A percentile compares a stretch with the other conserved stretches of the same genome.
Evolutionary conservation across 352 stramenopile genomes (phyloP).

Genomic region (Phytopythium chamaehyphon): DNA sequence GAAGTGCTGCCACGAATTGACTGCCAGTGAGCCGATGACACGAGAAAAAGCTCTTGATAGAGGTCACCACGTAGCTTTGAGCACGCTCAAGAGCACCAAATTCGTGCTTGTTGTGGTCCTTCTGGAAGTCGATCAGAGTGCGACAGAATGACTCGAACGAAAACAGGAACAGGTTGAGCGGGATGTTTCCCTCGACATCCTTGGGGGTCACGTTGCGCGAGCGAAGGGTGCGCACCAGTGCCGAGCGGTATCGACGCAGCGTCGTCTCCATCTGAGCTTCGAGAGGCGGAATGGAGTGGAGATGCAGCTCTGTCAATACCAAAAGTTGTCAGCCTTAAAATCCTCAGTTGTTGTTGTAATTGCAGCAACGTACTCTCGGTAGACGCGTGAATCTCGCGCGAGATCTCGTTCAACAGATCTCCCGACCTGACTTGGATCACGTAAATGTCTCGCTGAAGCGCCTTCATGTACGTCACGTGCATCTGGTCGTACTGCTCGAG

Average conservation of each 20-base stretch:
- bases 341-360: background rate
- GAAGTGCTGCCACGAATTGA: conserved; percentile 39
- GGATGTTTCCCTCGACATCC: conserved; percentile 78
- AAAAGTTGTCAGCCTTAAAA: background rate
- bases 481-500: conserved; percentile 72
- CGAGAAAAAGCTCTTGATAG: conserved; percentile 47
- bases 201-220: conserved; percentile 46
- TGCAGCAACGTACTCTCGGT: conserved; percentile 30
- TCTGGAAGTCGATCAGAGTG: conserved; percentile 69
- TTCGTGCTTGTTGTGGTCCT: conserved; percentile 55
- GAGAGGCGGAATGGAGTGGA: conserved; percentile 36
- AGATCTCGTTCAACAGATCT: conserved; percentile 70
- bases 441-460: conserved; percentile 79
- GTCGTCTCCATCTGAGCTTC: conserved; percentile 70
- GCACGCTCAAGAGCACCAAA: conserved; percentile 42
- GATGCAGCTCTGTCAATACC: conserved; percentile 34
- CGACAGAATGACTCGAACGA: conserved; percentile 82
- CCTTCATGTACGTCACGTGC: conserved; percentile 74
- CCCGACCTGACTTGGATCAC: conserved; percentile 64
- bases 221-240: conserved; percentile 50
- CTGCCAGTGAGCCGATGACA: conserved; percentile 33
- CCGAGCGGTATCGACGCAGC: conserved; percentile 51
- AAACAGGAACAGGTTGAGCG: conserved; percentile 79
- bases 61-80: conserved; percentile 38
- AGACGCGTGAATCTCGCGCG: conserved; percentile 45